Base-by-base conservation (phyloP, 2,329 filamentous ascomycete genomes). In the Arthrobotrys musiformis region DNA sequence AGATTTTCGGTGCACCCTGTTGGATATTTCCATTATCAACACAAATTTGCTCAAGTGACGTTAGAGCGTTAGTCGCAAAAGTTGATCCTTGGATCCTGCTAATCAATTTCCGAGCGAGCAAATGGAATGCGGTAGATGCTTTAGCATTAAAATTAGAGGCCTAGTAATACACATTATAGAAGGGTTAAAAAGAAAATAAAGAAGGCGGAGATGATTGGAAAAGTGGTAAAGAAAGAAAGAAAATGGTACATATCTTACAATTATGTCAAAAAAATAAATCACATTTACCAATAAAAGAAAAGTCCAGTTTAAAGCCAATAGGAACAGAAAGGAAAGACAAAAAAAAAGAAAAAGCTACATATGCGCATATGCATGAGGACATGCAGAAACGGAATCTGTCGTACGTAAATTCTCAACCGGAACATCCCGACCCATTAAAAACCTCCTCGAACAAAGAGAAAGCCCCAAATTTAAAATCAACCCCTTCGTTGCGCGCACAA, bases 131-230 rank as follows among this genome's bases (percentile, higher is more conserved):
- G 17, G n/a, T n/a, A n/a, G n/a, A 9, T 37, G 17, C 19, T 40
- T 40, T 58, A 9, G 33, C n/a, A 58, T 37, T 58, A 5, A 2
- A n/a, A n/a, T 15, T 15, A n/a, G 13, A 28, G 8, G 15, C 30
- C 56, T 70, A 70, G 19, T 70, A 33, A 50, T 64, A 64, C 61
- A 64, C 7, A 19, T 19, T 6, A 37, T 40, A 52, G 30, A 66
- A 66, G 24, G 15, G 8, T 58, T 24, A 37, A 3, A 42, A 19
- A 40, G 35, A 42, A 42, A 50, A n/a, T 8, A 24, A 28, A 4
- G 33, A 28, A 28, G 22, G 22, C 11, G 42, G 50, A 60, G 37
- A 50, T 58, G 19, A 26, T 40, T 26, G 19, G 11, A 2, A 13
- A 56, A 37, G 15, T 46, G 37, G 13, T n/a, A n/a, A 42, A n/a